Evolutionary conservation across 2,329 filamentous ascomycete genomes (phyloP).

Genomic region (Aspergillus aculeatus): DNA sequence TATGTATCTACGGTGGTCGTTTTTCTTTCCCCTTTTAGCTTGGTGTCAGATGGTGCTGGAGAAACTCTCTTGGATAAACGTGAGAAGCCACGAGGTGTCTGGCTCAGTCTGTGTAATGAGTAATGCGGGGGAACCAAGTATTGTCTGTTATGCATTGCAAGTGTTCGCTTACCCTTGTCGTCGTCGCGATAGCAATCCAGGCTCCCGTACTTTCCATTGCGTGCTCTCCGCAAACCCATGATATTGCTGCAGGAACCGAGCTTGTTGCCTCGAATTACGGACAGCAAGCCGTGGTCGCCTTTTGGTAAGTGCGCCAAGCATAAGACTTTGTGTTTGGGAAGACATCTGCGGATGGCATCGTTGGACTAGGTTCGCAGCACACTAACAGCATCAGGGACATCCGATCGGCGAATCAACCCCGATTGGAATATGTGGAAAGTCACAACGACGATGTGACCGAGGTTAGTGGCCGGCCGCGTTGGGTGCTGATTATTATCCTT

Average conservation of each 20-base stretch:
- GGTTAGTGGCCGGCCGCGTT: constrained; percentile 30
- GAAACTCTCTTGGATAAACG: too few relatives aligned
- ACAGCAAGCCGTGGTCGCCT: constrained; percentile 40
- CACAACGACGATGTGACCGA: constrained; percentile 62
- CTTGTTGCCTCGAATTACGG: constrained; percentile 34
- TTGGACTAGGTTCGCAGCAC: constrained; percentile 9
- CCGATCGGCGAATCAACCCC: constrained; percentile 36
- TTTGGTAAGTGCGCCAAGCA: constrained; percentile 38
- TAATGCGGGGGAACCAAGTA: not conserved
- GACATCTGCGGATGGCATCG: not conserved
- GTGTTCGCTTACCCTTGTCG: constrained; percentile 17
- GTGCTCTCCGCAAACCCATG: constrained; percentile 46
- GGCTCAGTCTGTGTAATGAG: too few relatives aligned
- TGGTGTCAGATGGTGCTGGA: not conserved
- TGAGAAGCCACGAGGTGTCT: too few relatives aligned
- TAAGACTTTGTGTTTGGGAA: not conserved
- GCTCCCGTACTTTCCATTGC: constrained; percentile 55
- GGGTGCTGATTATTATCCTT: not conserved
- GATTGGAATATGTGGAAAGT: constrained; percentile 46
- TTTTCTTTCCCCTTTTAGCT: constrained; percentile 8
- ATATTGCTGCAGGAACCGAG: constrained; percentile 58
- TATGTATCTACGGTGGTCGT: not conserved
- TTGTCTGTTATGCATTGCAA: not conserved
- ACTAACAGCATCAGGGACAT: constrained; percentile 44
- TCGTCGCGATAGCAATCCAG: constrained; percentile 42